Conservation (phyloP, 192 early-diverging fungal species). For the Allomyces arbusculus region DNA sequence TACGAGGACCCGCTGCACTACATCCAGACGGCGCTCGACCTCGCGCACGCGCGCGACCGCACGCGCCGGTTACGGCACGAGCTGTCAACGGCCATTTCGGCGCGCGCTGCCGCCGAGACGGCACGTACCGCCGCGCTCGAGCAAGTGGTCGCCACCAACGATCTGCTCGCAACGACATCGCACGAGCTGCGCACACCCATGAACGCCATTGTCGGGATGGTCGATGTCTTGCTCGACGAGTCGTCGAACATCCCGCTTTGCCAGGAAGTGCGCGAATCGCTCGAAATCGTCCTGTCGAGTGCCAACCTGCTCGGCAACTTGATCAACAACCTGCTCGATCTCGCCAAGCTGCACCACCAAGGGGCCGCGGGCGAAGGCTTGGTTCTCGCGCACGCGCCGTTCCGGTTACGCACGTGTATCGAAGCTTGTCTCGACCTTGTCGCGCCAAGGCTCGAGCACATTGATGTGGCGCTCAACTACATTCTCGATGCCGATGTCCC, state of each 20-base stretch:
- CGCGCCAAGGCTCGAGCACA: slow-evolving; percentile 49
- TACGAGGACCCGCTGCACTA: background rate
- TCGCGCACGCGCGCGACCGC: background rate
- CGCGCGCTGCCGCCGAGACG: too few relatives aligned
- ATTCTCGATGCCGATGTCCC: slow-evolving; percentile 39
- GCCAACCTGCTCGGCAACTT: slow-evolving; percentile 51
- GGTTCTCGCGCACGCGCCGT: slow-evolving; percentile 51
- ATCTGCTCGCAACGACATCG: slow-evolving; percentile 57
- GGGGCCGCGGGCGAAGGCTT: slow-evolving; percentile 12
- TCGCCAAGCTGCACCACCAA: slow-evolving; percentile 32
- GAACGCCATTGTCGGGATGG: slow-evolving; percentile 64
- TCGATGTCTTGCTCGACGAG: slow-evolving; percentile 40
- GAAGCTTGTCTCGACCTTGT: slow-evolving; percentile 49
- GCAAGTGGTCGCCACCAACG: background rate
- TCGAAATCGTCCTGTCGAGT: slow-evolving; percentile 51
- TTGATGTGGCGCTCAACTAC: slow-evolving; percentile 46
- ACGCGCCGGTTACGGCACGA: background rate
- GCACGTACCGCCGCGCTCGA: background rate
- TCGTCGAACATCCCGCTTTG: slow-evolving; percentile 32
- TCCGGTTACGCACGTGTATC: slow-evolving; percentile 39
- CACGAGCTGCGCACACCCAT: slow-evolving; percentile 72
- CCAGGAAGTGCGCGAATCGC: slow-evolving; percentile 55
- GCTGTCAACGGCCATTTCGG: too few relatives aligned
- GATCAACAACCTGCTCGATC: slow-evolving; percentile 67
- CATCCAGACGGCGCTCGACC: background rate